Conservation (phyloP, 306 rosid genomes). For the Castanea sativa region DNA sequence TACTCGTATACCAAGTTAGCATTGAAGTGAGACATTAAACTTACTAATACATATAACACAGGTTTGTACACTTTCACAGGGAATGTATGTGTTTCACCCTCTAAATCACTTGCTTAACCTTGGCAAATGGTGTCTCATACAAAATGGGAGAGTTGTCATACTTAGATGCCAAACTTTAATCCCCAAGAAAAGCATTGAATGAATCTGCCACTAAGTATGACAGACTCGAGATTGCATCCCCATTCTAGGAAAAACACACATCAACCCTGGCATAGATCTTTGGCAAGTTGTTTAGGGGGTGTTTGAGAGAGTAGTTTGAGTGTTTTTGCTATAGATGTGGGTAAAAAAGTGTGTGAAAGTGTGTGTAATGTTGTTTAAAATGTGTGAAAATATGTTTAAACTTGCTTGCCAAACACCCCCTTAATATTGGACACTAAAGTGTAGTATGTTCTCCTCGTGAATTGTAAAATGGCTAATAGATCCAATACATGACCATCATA, state of each 20-base stretch:
- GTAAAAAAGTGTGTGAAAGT: no score
- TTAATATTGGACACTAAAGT: slow-evolving; percentile 60
- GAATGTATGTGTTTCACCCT: slow-evolving; percentile 58
- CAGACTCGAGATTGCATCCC: slow-evolving; percentile 78
- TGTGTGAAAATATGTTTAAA: no score
- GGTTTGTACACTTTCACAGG: slow-evolving; percentile 34
- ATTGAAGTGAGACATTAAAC: neutral
- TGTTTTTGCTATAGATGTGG: no score
- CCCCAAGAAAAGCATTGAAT: slow-evolving; percentile 82
- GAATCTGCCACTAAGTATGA: slow-evolving; percentile 77
- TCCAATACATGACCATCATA: slow-evolving; percentile 91
- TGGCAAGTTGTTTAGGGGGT: slow-evolving; percentile 57
- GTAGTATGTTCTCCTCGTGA: slow-evolving; percentile 92
- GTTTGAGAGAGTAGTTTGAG: no score
- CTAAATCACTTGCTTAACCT: slow-evolving; percentile 57
- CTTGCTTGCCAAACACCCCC: no score
- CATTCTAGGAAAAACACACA: slow-evolving; percentile 87
- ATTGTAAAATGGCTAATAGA: slow-evolving; percentile 74
- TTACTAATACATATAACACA: neutral
- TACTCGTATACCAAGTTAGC: neutral
- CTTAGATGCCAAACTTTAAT: slow-evolving; percentile 66
- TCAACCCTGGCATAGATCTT: slow-evolving; percentile 62
- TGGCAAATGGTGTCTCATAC: slow-evolving; percentile 72
- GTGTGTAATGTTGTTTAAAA: no score
- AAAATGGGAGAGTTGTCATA: slow-evolving; percentile 73